A percentile compares a stretch with the other conserved stretches of the same genome.
These are phyloP conservation scores for Komagataella mondaviorum DNA, from an alignment of 805 yeast genomes.

Conservation along the genomic window DNA sequence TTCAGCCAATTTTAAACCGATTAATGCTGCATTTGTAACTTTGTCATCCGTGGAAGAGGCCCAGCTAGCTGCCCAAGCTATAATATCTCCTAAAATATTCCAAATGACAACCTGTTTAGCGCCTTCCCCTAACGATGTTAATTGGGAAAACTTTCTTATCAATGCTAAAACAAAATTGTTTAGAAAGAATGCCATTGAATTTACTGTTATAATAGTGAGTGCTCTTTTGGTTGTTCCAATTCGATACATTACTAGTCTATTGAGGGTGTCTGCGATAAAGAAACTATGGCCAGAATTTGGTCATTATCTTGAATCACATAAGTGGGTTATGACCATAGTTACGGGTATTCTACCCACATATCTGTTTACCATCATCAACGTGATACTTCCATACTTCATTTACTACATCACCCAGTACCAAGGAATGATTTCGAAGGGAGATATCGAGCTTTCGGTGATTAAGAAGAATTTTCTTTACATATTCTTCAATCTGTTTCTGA, in stretches of 20 bases:
- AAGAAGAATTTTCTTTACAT: slow-evolving; percentile 47
- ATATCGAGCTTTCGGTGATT: slow-evolving; percentile 41
- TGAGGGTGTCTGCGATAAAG: slow-evolving; percentile 40
- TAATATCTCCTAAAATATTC: slow-evolving; percentile 79
- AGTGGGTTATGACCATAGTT: slow-evolving; percentile 38
- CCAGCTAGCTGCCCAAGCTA: slow-evolving; percentile 95
- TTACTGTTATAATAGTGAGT: slow-evolving; percentile 31
- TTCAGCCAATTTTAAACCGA: slow-evolving; percentile 23
- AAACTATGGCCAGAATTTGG: slow-evolving; percentile 50
- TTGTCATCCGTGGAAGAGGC: slow-evolving; percentile 93
- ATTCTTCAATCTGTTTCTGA: slow-evolving; percentile 47
- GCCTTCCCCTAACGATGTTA: slow-evolving; percentile 91
- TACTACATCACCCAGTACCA: slow-evolving; percentile 34
- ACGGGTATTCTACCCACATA: slow-evolving; percentile 53
- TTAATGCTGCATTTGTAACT: slow-evolving; percentile 59
- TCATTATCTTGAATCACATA: slow-evolving; percentile 32
- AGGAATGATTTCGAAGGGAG: slow-evolving; percentile 43
- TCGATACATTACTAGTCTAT: slow-evolving; percentile 40
- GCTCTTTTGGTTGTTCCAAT: slow-evolving; percentile 41
- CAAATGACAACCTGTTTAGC: slow-evolving; percentile 76
- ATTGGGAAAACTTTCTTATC: slow-evolving; percentile 52
- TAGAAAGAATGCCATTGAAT: slow-evolving; percentile 17
- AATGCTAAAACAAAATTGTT: slow-evolving; percentile 23
- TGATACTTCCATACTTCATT: slow-evolving; percentile 41
- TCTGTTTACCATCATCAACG: slow-evolving; percentile 39